Evolutionary conservation across 805 yeast genomes (phyloP), one percentile per base, ranked within the genome.

Genomic region (Ogataea angusta): DNA sequence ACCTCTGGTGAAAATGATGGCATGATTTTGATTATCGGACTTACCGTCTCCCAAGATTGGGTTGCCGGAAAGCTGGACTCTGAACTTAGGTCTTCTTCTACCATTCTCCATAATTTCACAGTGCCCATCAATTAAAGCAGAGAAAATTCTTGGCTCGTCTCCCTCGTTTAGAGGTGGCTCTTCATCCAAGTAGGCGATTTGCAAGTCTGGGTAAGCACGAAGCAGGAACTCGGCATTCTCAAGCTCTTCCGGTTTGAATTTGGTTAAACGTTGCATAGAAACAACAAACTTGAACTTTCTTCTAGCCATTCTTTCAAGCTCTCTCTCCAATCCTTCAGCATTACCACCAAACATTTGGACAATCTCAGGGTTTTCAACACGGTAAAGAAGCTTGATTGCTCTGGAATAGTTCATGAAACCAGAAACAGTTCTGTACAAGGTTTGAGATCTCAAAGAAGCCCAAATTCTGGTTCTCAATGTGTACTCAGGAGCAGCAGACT

Each of bases 301-400:
- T 67, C 82, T 73, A 10, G 95, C 89, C 85, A 86, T 82, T 56
- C 78, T 80, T 68, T 91, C 97, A 52, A 91, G 80, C 66, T 95
- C 98, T 67, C 89, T 80, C 72, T 93, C 98, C 57, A 77, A 76
- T 56, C 95, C 95, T 70, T 91, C 98, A 45, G 97, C 95, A 64
- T 91, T 95, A 56, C 98, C 98, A 55, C 97, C 98, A 63, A 90
- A 91, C 89, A 90, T 88, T 73, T 93, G 97, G 47, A 90, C 95
- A 63, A 88, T 81, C 64, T 86, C 95, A 32, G 95, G 95, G 65
- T 87, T 86, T 67, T 93, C 98, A 56, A 93, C 95, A 69, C 95
- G 84, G 72, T 88, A 89, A 45, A 91, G 73, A 57, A 91, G 71
- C 67, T 90, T 93, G 59, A 91, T 88, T 22, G 99, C 98, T 66